phyloP scores from a whole-genome alignment of 805 yeast genomes.

The Ogataea angusta region DNA sequence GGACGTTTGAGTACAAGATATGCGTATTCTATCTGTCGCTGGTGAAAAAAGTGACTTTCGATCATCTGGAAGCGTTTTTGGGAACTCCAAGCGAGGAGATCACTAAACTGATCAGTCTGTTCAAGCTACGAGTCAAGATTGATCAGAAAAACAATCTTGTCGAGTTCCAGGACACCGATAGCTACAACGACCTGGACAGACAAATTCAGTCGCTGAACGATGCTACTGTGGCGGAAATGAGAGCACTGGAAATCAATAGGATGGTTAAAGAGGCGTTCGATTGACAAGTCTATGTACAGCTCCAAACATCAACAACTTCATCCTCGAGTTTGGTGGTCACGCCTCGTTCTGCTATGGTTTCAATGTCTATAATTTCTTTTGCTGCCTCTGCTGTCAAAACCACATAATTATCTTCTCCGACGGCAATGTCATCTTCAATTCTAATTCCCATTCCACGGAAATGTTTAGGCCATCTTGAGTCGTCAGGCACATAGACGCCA shows the following conservation, averaged over 20 bases:
- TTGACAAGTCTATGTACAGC: constrained; percentile 13
- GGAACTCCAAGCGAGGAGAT: constrained; percentile 21
- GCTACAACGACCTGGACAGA: constrained; percentile 2
- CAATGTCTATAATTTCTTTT: constrained; percentile 83
- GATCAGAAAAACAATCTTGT: constrained; percentile 16
- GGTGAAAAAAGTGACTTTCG: constrained; percentile 21
- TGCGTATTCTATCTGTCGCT: constrained; percentile 34
- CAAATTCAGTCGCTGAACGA: constrained; percentile 10
- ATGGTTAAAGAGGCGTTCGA: constrained; percentile 14
- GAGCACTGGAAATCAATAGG: constrained; percentile 20
- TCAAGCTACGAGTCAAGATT: constrained; percentile 27
- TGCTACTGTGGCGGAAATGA: constrained; percentile 14
- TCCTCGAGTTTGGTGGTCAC: constrained; percentile 44
- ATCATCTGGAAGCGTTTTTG: constrained; percentile 22
- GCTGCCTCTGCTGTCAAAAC: constrained; percentile 78
- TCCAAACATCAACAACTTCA: constrained; percentile 36
- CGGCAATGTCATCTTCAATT: constrained; percentile 89
- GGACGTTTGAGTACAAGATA: constrained; percentile 29
- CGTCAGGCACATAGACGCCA: constrained; percentile 84
- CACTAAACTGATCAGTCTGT: constrained; percentile 18
- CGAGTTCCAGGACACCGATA: constrained; percentile 6
- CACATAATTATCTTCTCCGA: constrained; percentile 55
- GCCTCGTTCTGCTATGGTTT: constrained; percentile 59
- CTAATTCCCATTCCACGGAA: constrained; percentile 90
- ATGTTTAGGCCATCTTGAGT: constrained; percentile 68